Evolutionary conservation across 1,139 yeast genomes (phyloP), one percentile per base, ranked within the genome.

Genomic region (Geotrichum australiense): DNA sequence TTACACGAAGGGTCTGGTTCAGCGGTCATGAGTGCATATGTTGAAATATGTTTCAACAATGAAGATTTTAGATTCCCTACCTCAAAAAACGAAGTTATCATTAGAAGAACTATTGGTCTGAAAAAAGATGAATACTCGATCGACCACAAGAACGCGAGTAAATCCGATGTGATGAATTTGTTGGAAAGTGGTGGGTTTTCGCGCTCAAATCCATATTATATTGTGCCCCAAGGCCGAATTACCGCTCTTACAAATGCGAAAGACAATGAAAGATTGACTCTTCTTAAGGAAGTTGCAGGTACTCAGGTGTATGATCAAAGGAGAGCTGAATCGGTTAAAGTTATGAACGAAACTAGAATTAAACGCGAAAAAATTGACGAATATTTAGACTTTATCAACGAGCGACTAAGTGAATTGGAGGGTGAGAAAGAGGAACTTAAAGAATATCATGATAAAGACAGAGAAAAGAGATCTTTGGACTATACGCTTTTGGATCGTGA

Each of bases 211-310:
- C 96, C 97, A 0, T 91, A 89, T 62, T 91, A 91, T 61, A 89
- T 91, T 53, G 98, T 91, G 3, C 98, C 98, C 0, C 99, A 91
- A 61, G 99, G 99, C 12, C 72, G 85, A 53, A 85, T 87, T 53
- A 65, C 73, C 2, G 72, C 82, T 1, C 69, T 91, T 47, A 91
- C 98, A 0, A 87, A 87, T 57, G 91, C 96, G 1, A 82, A 83
- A 53, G 96, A 87, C 58, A 59, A 74, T 2, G 96, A 89, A 56
- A 71, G 97, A 47, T 68, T 91, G 45, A 71, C 76, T 24, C 66
- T 89, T 32, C 67, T 91, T 50, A 87, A 91, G 53, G 96, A 87
- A 57, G 96, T 89, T 24, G 93, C 96, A 39, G 99, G 99, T 12
- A 96, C 97, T 0, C 81, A 80, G 46, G 84, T 89, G 1, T 91